Percentiles rank a stretch among this genome's conserved stretches.
phyloP scores from a whole-genome alignment of 495 filamentous ascomycete genomes.

The Aspergillus haitiensis region DNA sequence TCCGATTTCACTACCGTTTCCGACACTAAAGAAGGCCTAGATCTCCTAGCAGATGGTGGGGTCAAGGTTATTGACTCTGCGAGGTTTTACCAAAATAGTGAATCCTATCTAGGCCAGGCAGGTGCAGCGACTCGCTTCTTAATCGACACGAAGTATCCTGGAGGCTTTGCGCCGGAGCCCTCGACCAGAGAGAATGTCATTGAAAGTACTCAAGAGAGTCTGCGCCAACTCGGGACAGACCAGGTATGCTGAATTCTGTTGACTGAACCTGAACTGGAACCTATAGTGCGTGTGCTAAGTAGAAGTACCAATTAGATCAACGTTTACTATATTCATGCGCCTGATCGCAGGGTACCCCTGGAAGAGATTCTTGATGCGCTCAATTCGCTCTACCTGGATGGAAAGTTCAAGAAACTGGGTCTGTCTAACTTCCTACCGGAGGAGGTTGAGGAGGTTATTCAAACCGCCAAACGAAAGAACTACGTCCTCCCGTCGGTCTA shows the following conservation, averaged over 20 bases:
- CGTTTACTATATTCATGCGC: conserved; percentile 47
- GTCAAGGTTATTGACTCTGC: conserved; percentile 39
- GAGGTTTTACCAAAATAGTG: conserved; percentile 30
- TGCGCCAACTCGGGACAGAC: conserved; percentile 22
- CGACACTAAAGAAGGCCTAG: conserved; percentile 10
- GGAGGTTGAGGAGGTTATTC: conserved; percentile 45
- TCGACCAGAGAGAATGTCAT: conserved; percentile 31
- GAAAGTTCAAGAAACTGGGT: conserved; percentile 45
- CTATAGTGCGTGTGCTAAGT: neutral
- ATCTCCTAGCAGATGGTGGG: conserved; percentile 26
- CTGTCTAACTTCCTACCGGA: conserved; percentile 46
- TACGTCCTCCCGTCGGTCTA: conserved; percentile 49
- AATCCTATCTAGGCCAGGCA: conserved; percentile 29
- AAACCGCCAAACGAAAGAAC: conserved; percentile 41
- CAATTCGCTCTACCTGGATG: conserved; percentile 36
- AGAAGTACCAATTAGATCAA: conserved; percentile 31
- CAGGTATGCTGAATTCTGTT: conserved; percentile 12
- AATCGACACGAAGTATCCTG: conserved; percentile 39
- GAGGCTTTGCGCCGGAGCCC: conserved; percentile 28
- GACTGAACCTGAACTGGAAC: neutral
- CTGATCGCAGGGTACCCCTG: conserved; percentile 43
- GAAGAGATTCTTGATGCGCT: conserved; percentile 44
- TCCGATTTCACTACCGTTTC: neutral
- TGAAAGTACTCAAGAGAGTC: conserved; percentile 16
- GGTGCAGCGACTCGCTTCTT: conserved; percentile 29